phyloP scores from a whole-genome alignment of 768 basidiomycete species.

The Termitomyces sp. region DNA sequence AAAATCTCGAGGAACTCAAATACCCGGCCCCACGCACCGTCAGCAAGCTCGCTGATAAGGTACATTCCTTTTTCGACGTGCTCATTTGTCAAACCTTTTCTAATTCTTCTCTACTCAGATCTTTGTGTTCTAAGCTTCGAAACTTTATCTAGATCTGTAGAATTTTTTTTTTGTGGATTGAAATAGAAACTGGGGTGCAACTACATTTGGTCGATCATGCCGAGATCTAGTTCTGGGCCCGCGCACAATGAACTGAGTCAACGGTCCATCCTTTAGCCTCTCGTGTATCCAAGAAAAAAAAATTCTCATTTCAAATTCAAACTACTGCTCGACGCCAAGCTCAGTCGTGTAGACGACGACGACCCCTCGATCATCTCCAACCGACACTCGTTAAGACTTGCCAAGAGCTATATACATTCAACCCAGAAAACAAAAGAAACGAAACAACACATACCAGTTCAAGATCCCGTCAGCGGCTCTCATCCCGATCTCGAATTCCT shows the following conservation, averaged over 20 bases:
- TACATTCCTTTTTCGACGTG: slow-evolving; percentile 22
- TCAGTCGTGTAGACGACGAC: slow-evolving; percentile 52
- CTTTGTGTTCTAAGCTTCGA: slow-evolving; percentile 39
- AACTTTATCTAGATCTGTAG: slow-evolving; percentile 3
- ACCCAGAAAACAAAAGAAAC: no score
- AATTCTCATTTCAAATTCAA: neutral
- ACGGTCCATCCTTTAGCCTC: slow-evolving; percentile 10
- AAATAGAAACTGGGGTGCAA: no score
- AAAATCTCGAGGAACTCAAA: slow-evolving; percentile 83
- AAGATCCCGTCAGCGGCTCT: slow-evolving; percentile 59
- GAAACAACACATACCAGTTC: slow-evolving; percentile 43
- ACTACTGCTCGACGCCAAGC: slow-evolving; percentile 14
- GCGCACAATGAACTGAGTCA: neutral
- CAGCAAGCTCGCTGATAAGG: slow-evolving; percentile 92
- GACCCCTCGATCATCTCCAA: slow-evolving; percentile 63
- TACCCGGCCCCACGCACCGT: slow-evolving; percentile 86
- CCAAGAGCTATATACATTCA: neutral
- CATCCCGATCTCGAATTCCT: slow-evolving; percentile 64
- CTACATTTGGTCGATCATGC: no score
- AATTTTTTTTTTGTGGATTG: neutral
- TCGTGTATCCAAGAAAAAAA: neutral
- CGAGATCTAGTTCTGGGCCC: no score
- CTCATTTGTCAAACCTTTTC: neutral
- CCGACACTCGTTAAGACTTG: slow-evolving; percentile 60
- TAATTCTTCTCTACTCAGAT: slow-evolving; percentile 26